These are phyloP conservation scores for Benincasa hispida DNA, from an alignment of 306 rosid species.

Conservation along the genomic window DNA sequence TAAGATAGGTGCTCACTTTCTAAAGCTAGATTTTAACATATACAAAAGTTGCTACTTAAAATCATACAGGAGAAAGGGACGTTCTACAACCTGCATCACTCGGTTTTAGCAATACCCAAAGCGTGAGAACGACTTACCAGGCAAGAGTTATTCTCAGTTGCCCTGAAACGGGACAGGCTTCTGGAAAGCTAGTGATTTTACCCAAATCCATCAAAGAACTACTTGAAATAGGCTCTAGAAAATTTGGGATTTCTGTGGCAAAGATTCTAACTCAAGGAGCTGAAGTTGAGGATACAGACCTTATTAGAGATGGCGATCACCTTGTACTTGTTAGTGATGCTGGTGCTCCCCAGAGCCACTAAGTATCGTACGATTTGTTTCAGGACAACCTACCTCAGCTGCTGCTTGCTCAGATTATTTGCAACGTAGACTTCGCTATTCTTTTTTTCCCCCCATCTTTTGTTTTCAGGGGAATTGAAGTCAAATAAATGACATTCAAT, in stretches of 20 bases:
- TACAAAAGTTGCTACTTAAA: not conserved
- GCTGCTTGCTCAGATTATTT: not conserved
- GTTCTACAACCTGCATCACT: conserved; percentile 1
- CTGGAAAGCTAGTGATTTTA: conserved; percentile 54
- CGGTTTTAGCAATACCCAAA: conserved; percentile 8
- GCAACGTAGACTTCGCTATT: not conserved
- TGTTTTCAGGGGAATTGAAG: not conserved
- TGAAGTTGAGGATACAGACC: conserved; percentile 56
- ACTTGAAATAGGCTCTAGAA: conserved; percentile 54
- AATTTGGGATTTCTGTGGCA: conserved; percentile 24
- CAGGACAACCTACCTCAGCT: not conserved
- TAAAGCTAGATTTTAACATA: not conserved
- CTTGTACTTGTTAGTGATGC: conserved; percentile 29
- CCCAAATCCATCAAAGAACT: conserved; percentile 54
- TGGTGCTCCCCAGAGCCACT: not conserved
- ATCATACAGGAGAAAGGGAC: conserved; percentile 31
- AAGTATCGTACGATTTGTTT: not conserved
- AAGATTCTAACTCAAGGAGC: conserved; percentile 51
- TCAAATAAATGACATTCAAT: not conserved
- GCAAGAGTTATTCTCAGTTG: conserved; percentile 52
- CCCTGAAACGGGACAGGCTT: conserved; percentile 43
- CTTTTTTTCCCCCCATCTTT: not conserved
- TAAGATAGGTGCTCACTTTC: not conserved
- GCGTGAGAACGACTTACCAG: not conserved
- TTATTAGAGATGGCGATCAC: conserved; percentile 80